Base-by-base conservation (phyloP, 805 yeast genomes). In the Candida maesae region DNA sequence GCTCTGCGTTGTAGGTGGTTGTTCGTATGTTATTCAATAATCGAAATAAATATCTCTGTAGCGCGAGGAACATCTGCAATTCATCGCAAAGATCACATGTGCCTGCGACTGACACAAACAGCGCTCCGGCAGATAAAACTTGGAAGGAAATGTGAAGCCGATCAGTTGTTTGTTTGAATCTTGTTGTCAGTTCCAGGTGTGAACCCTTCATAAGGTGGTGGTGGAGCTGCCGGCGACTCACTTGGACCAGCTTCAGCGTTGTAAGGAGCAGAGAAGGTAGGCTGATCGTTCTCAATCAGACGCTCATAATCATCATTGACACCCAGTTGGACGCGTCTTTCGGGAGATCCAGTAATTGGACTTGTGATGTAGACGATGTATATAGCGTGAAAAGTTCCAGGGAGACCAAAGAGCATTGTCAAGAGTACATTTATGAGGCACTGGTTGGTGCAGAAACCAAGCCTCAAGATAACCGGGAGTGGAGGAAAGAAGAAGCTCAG, bases 401-500 rank as follows among this genome's bases (percentile, higher is more conserved):
- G 95, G 48, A 85, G 64, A 64, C 79, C 84, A 30, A 90, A 93
- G 44, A 86, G 70, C 47, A 79, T 60, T 17, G 90, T 80, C 55
- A 86, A 71, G 32, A 85, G 53, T 35, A 83, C 63, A 64, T 84
- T 83, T 55, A 85, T 55, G 29, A 78, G 61, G 13, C 72, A 56
- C 36, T 83, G 85, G 25, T 65, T 55, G 3, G 82, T 67, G 50
- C 77, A 78, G 34, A 53, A 39, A 1, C 93, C 93, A 35, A 78
- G 65, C 55, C 88, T 70, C 27, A 81, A 68, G 59, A 79, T 62
- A 10, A 84, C 89, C 0, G 90, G 85, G 11, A 84, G 66, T 0
- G 93, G 93, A 2, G 95, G 93, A 55, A 81, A 70, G 37, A 84
- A 67, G 36, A 82, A 70, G 3, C 87, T 81, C 7, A 79, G 56